A percentile compares a stretch with the other conserved stretches of the same genome.
Evolutionary conservation across 768 basidiomycete genomes (phyloP).

Genomic region (Tricholoma matsutake): DNA sequence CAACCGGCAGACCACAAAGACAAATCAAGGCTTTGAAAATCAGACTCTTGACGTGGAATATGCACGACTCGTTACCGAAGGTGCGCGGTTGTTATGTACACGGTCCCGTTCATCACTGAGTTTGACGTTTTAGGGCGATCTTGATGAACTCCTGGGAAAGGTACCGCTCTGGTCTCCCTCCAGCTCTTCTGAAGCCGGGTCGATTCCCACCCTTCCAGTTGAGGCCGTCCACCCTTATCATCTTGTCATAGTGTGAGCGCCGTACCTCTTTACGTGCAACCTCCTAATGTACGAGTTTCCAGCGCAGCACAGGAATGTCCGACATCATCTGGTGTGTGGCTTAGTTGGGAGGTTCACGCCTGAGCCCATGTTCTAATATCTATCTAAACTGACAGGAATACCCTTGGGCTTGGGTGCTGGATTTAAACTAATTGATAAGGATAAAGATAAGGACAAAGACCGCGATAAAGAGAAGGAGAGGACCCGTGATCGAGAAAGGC

Average conservation of each 20-base stretch:
- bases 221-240: conserved; percentile 70
- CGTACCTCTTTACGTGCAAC: background rate
- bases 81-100: conserved; percentile 27
- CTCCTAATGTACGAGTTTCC: conserved; percentile 16
- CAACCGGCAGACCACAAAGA: background rate
- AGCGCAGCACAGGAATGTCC: conserved; percentile 78
- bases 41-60: conserved; percentile 77
- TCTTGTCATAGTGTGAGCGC: conserved; percentile 68
- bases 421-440: conserved; percentile 58
- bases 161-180: conserved; percentile 43
- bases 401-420: conserved; percentile 78
- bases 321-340: conserved; percentile 57
- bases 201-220: conserved; percentile 45
- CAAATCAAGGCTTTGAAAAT: conserved; percentile 46
- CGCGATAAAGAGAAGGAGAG: conserved; percentile 26
- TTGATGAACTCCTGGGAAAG: conserved; percentile 66
- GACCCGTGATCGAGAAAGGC: conserved; percentile 29
- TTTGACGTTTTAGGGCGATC: conserved; percentile 51
- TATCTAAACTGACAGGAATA: conserved; percentile 46
- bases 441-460: conserved; percentile 35
- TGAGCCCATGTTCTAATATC: background rate
- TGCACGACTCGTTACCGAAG: conserved; percentile 82
- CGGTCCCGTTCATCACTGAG: background rate
- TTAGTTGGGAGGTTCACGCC: background rate
- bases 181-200: conserved; percentile 19